Conservation (phyloP, 805 yeast species). For the Suhomyces tanzawaensis region DNA sequence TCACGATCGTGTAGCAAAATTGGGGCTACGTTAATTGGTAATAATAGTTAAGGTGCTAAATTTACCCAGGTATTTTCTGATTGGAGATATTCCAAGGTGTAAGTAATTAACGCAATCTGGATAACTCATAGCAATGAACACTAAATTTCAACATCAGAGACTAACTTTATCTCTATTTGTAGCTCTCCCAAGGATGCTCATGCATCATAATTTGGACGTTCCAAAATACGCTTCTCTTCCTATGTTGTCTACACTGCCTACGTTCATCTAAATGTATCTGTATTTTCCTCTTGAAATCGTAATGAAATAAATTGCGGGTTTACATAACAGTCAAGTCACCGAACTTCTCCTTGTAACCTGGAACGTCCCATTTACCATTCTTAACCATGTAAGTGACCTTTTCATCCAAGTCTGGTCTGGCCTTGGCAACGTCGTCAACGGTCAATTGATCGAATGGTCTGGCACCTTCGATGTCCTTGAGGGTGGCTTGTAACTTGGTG, state of each 20-base stretch:
- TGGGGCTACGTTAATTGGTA: too few relatives aligned
- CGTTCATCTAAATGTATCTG: background rate
- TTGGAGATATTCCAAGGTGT: too few relatives aligned
- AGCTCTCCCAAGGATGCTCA: too few relatives aligned
- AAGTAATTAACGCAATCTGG: too few relatives aligned
- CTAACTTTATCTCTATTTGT: too few relatives aligned
- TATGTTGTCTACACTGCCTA: background rate
- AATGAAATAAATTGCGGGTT: conserved; percentile 11
- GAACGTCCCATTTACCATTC: conserved; percentile 97
- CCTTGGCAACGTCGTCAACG: conserved; percentile 89
- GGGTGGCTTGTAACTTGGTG: conserved; percentile 78
- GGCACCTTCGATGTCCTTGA: conserved; percentile 91
- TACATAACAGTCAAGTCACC: conserved; percentile 95
- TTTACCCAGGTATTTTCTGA: too few relatives aligned
- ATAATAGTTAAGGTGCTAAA: too few relatives aligned
- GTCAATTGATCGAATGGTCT: conserved; percentile 98
- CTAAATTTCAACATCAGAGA: too few relatives aligned
- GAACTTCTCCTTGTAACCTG: conserved; percentile 97
- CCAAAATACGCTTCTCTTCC: background rate
- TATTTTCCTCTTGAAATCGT: conserved; percentile 5
- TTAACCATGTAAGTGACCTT: conserved; percentile 93
- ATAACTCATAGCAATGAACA: too few relatives aligned
- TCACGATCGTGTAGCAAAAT: too few relatives aligned
- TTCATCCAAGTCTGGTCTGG: conserved; percentile 96
- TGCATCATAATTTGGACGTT: too few relatives aligned